Percentiles rank a stretch among this genome's conserved stretches.
Evolutionary conservation across 2,329 filamentous ascomycete genomes (phyloP).

Genomic region (Didymella keratinophila): DNA sequence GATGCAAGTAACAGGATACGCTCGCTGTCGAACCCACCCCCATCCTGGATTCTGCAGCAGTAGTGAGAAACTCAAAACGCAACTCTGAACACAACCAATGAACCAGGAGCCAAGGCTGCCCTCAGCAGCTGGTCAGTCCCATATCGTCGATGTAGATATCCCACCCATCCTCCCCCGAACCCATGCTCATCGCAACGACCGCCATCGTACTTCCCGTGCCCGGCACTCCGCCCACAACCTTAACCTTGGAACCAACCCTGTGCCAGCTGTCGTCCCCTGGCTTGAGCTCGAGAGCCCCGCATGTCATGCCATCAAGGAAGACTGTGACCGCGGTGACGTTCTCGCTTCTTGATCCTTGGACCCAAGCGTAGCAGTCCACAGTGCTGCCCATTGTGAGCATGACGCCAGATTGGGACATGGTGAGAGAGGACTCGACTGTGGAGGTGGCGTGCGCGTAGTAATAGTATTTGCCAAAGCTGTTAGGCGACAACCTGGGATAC

Average conservation of each 20-base stretch:
- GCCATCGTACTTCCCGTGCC: conserved; percentile 13
- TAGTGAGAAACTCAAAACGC: not conserved
- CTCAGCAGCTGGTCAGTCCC: conserved; percentile 7
- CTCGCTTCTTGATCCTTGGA: conserved; percentile 1
- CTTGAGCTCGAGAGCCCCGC: conserved; percentile 2
- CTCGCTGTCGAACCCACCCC: no score
- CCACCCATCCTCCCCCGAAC: conserved; percentile 14
- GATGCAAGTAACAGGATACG: no score
- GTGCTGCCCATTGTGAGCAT: not conserved
- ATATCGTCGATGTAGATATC: conserved; percentile 12
- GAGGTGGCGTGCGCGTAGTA: conserved; percentile 9
- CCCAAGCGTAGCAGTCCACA: conserved; percentile 12
- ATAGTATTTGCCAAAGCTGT: not conserved
- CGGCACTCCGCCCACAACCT: not conserved
- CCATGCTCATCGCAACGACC: conserved; percentile 9
- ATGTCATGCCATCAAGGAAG: conserved; percentile 11
- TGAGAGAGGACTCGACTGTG: conserved; percentile 4
- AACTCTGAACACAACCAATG: not conserved
- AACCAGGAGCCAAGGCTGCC: not conserved
- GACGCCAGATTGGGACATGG: conserved; percentile 6
- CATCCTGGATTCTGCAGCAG: not conserved
- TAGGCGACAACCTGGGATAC: not conserved
- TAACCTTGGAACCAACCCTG: conserved; percentile 1
- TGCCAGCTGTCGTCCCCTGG: conserved; percentile 2
- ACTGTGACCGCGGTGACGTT: conserved; percentile 2